Evolutionary conservation across 2,329 filamentous ascomycete genomes (phyloP), one percentile per base, ranked within the genome.

Genomic region (Lachnellula cervina): DNA sequence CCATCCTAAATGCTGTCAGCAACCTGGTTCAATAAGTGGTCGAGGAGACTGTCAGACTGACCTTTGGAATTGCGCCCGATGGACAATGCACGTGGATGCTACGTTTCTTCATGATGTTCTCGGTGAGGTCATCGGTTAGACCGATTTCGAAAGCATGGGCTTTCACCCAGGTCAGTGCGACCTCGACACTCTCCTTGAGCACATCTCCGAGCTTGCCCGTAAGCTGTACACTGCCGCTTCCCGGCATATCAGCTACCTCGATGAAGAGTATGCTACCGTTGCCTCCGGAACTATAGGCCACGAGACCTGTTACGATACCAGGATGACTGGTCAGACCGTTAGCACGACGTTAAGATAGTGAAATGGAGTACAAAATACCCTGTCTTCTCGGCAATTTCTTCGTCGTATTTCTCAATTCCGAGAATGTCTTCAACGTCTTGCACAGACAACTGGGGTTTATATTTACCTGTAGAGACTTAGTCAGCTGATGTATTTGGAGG

Each of bases 231-330:
- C 88, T 86, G 35, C 94, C 94, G 55, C 83, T 87, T 44, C 94
- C 94, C 0, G 94, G 94, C 91, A 97, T 97, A 69, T 96, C 92
- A 11, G 93, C 90, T 45, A 97, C 90, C 74, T 99, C 94, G 66
- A 99, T 99, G 77, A 99, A 99, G 54, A 99, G 80, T 67, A 99
- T 99, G 69, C 89, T 92, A 60, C 94, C 94, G 71, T 97, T 93
- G 48, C 91, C 91, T 49, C 94, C 93, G 4, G 87, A 88, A 68
- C 87, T 90, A 76, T 97, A 99, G 8, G 94, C 94, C 16, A 99
- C 94, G 34, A 99, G 85, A 14, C 94, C 94, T 0, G 94, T 99
- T 38, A 99, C 93, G 55, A 99, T 89, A 55, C 94, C 94, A 1
- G 94, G 93, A 17, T 91, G 85, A 62, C 82, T 79, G 50, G 14